A percentile compares a stretch with the other conserved stretches of the same genome.
Conservation (phyloP, 78 protist species). For the Salpingoeca rosetta region DNA sequence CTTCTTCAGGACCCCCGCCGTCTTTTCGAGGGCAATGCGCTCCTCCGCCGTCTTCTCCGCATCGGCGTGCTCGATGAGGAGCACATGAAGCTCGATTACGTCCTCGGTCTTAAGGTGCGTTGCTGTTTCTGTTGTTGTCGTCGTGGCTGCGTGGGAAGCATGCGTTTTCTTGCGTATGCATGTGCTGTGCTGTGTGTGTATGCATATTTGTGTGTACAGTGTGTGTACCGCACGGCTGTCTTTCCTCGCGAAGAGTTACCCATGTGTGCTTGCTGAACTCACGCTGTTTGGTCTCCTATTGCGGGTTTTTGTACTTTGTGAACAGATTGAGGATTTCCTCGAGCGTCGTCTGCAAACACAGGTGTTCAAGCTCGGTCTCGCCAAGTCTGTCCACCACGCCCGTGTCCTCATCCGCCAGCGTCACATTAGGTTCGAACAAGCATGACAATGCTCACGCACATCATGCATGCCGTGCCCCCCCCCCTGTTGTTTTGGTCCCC, state of each 20-base stretch:
- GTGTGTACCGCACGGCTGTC: too few relatives aligned
- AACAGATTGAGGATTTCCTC: constrained; percentile 89
- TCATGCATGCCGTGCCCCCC: not conserved
- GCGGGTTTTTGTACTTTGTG: too few relatives aligned
- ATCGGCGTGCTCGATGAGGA: constrained; percentile 90
- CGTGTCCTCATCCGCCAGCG: constrained; percentile 96
- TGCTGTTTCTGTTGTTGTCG: too few relatives aligned
- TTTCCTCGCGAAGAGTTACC: too few relatives aligned
- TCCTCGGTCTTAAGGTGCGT: constrained; percentile 88
- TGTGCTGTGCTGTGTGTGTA: too few relatives aligned
- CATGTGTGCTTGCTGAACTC: too few relatives aligned
- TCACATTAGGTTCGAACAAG: constrained; percentile 93
- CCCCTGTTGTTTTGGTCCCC: not conserved
- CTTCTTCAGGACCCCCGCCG: constrained; percentile 1
- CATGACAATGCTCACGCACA: too few relatives aligned
- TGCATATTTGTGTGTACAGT: too few relatives aligned
- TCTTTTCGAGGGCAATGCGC: constrained; percentile 93
- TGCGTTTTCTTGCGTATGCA: too few relatives aligned
- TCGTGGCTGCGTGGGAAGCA: too few relatives aligned
- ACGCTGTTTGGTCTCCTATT: too few relatives aligned
- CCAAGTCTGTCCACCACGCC: constrained; percentile 98
- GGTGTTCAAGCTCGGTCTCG: constrained; percentile 85
- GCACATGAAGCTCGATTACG: constrained; percentile 94
- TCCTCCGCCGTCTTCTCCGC: constrained; percentile 86
- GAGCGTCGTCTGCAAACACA: constrained; percentile 98